phyloP scores from a whole-genome alignment of 352 stramenopile species.

The Phytophthora citricola region DNA sequence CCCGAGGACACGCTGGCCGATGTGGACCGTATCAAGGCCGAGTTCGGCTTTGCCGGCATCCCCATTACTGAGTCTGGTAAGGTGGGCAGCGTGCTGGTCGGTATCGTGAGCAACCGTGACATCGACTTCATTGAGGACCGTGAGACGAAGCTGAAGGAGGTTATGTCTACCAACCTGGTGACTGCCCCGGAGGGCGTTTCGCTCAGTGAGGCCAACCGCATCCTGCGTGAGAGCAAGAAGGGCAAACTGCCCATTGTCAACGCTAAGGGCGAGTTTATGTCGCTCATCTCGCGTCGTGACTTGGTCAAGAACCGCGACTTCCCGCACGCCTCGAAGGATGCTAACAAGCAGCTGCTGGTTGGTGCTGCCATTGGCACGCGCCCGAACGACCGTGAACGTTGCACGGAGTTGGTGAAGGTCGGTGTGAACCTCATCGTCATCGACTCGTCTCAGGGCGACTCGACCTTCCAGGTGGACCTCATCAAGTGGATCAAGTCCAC shows the following conservation, averaged over 20 bases:
- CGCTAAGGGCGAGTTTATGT: constrained; percentile 97
- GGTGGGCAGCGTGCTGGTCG: constrained; percentile 97
- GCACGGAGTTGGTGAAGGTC: constrained; percentile 90
- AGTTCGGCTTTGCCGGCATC: constrained; percentile 98
- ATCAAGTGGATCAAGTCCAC: constrained; percentile 96
- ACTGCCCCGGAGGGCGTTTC: constrained; percentile 95
- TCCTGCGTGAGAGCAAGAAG: constrained; percentile 99
- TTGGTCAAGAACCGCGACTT: constrained; percentile 98
- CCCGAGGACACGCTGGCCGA: constrained; percentile 96
- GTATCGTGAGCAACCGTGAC: constrained; percentile 99
- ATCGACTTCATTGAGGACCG: constrained; percentile 99
- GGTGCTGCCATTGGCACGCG: constrained; percentile 99
- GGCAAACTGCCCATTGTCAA: constrained; percentile 99
- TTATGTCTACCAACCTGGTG: constrained; percentile 93
- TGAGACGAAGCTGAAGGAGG: constrained; percentile 79
- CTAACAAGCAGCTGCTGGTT: constrained; percentile 98
- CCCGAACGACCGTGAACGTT: constrained; percentile 95
- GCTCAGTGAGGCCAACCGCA: constrained; percentile 97
- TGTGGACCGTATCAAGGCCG: constrained; percentile 95
- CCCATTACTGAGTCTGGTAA: constrained; percentile 98
- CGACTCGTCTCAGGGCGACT: constrained; percentile 99
- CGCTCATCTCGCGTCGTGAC: constrained; percentile 98
- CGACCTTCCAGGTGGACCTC: constrained; percentile 91
- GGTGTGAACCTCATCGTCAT: constrained; percentile 99
- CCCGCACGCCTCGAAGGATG: constrained; percentile 96